Conservation (phyloP, 2,329 filamentous ascomycete genomes). For the Aspergillus proliferans region DNA sequence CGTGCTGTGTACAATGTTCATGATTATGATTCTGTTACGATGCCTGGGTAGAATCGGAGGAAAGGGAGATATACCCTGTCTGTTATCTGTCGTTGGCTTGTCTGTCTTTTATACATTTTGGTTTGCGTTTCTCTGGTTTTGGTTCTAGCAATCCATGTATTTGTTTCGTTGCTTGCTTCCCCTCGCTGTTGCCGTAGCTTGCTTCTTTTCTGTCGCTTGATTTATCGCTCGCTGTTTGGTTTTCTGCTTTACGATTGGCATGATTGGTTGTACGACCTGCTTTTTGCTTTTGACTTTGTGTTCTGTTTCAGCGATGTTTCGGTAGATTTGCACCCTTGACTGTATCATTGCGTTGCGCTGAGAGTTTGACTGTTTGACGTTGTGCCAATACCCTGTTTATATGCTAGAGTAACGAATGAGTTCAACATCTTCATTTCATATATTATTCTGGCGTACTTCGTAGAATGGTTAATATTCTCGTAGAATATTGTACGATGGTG, state of each 20-base stretch:
- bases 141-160: background rate
- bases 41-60: background rate
- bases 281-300: constrained; percentile 5
- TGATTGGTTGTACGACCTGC: constrained; percentile 1
- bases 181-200: background rate
- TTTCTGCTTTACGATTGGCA: constrained; percentile 1
- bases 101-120: background rate
- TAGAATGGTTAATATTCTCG: background rate
- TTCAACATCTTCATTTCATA: background rate
- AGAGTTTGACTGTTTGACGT: constrained; percentile 1
- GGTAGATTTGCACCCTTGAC: constrained; percentile 1
- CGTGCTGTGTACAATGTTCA: background rate
- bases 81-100: background rate
- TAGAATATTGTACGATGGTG: background rate
- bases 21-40: background rate
- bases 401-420: background rate
- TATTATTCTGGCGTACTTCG: background rate
- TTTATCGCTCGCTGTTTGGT: background rate
- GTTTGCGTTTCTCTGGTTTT: background rate
- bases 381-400: constrained; percentile 4
- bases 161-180: background rate
- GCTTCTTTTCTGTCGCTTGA: background rate
- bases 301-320: constrained; percentile 4
- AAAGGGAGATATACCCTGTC: background rate
- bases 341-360: background rate